Evolutionary conservation across 257 asterid genomes (phyloP).

Genomic region (Misopates orontium): DNA sequence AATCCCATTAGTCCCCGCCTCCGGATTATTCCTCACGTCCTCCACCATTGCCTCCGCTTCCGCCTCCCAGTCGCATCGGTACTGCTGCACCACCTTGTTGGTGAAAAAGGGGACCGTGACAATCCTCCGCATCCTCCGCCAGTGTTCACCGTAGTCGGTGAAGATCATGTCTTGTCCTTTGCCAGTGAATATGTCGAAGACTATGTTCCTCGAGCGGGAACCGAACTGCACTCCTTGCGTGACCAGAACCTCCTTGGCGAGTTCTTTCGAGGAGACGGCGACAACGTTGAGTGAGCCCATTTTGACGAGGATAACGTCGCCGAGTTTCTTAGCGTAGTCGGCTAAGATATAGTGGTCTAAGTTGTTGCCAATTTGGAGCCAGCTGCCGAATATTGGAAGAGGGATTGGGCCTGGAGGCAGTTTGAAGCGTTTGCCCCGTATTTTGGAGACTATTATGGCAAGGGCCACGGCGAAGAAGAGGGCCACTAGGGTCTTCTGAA

Average conservation of each 20-base stretch:
- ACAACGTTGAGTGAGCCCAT: slow-evolving; percentile 68
- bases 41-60: slow-evolving; percentile 59
- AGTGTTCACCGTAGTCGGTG: slow-evolving; percentile 74
- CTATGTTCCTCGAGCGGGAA: slow-evolving; percentile 66
- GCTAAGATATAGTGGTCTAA: slow-evolving; percentile 60
- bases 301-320: slow-evolving; percentile 48
- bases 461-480: slow-evolving; percentile 47
- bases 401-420: slow-evolving; percentile 77
- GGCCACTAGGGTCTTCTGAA: slow-evolving; percentile 57
- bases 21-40: slow-evolving; percentile 55
- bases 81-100: slow-evolving; percentile 69
- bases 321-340: slow-evolving; percentile 51
- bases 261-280: slow-evolving; percentile 65
- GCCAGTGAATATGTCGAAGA: slow-evolving; percentile 72
- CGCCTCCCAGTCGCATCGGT: slow-evolving; percentile 60
- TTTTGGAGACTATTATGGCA: slow-evolving; percentile 52
- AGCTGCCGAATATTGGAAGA: slow-evolving; percentile 64
- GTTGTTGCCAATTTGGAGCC: slow-evolving; percentile 70
- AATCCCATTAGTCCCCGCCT: slow-evolving; percentile 48
- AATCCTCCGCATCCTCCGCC: slow-evolving; percentile 74
- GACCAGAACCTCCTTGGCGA: slow-evolving; percentile 64
- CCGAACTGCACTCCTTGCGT: slow-evolving; percentile 76
- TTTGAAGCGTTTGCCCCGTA: slow-evolving; percentile 50
- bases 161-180: slow-evolving; percentile 81
- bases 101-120: slow-evolving; percentile 78